Evolutionary conservation across 176 grass and related monocot genomes (phyloP).

Genomic region (Aegilops bicornis): DNA sequence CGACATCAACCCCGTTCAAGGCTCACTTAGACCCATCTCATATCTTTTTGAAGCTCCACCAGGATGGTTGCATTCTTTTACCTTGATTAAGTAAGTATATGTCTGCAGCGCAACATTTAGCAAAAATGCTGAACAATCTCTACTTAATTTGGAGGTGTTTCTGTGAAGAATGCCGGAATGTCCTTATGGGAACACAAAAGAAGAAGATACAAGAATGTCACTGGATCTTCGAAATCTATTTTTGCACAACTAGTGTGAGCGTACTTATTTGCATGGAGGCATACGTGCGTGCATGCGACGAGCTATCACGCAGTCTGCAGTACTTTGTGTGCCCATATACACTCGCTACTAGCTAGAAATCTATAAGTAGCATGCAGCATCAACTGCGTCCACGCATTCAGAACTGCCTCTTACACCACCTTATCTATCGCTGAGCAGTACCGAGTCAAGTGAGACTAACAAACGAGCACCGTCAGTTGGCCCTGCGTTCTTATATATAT

Average conservation of each 20-base stretch:
- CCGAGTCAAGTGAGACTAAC: constrained; percentile 23
- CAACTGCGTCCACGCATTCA: constrained; percentile 11
- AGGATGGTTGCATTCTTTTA: too few species aligned
- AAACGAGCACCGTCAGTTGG: background rate
- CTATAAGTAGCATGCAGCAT: constrained; percentile 18
- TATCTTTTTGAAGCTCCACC: too few species aligned
- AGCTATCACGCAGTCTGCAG: background rate
- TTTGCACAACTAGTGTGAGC: too few species aligned
- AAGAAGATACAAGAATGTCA: constrained; percentile 38
- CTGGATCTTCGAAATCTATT: constrained; percentile 74
- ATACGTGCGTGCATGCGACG: background rate
- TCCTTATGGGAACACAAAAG: constrained; percentile 76
- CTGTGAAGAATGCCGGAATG: constrained; percentile 68
- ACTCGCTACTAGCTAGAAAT: background rate
- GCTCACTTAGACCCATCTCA: too few species aligned
- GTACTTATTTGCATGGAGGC: too few species aligned
- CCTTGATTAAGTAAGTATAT: background rate
- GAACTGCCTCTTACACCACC: constrained; percentile 14
- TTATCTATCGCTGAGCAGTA: constrained; percentile 27
- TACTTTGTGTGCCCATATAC: background rate
- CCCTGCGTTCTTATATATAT: constrained; percentile 2
- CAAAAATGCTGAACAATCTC: background rate
- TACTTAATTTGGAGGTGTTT: constrained; percentile 2
- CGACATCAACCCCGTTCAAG: too few species aligned
- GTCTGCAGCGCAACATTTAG: background rate